Conservation (phyloP, 768 basidiomycete genomes). For the Brasilioporus rufonigricans region DNA sequence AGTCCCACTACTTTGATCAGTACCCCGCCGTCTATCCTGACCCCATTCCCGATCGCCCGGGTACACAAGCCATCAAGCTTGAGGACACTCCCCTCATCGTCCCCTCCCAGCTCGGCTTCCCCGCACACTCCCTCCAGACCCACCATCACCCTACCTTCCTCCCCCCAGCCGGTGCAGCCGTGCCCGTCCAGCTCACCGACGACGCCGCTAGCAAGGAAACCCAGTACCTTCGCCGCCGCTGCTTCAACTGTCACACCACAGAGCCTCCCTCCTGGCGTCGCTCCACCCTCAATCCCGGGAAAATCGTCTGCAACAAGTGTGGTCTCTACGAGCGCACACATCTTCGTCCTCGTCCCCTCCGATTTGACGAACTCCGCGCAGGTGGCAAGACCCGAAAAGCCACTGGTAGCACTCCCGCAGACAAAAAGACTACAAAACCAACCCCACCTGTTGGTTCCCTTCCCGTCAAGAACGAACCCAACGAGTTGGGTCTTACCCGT, state of each 20-base stretch:
- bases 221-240: constrained; percentile 82
- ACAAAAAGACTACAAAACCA: constrained; percentile 34
- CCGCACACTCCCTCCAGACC: constrained; percentile 30
- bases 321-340: constrained; percentile 90
- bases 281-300: constrained; percentile 84
- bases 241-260: constrained; percentile 91
- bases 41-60: constrained; percentile 31
- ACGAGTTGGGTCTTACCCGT: constrained; percentile 49
- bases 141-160: constrained; percentile 41
- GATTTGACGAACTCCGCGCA: constrained; percentile 84
- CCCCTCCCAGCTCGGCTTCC: constrained; percentile 52
- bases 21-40: constrained; percentile 39
- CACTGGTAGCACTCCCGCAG: constrained; percentile 16
- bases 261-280: constrained; percentile 89
- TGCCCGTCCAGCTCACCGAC: constrained; percentile 84
- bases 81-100: constrained; percentile 62
- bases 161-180: constrained; percentile 36
- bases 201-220: constrained; percentile 90
- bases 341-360: constrained; percentile 74
- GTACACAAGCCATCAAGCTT: constrained; percentile 52
- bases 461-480: constrained; percentile 63
- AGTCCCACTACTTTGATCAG: constrained; percentile 34
- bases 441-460: constrained; percentile 37
- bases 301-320: constrained; percentile 94
- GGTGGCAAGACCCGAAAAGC: constrained; percentile 79